Percentiles rank a stretch among this genome's conserved stretches.
Evolutionary conservation across 306 rosid species (phyloP).

Genomic region (Gleditsia sinensis): DNA sequence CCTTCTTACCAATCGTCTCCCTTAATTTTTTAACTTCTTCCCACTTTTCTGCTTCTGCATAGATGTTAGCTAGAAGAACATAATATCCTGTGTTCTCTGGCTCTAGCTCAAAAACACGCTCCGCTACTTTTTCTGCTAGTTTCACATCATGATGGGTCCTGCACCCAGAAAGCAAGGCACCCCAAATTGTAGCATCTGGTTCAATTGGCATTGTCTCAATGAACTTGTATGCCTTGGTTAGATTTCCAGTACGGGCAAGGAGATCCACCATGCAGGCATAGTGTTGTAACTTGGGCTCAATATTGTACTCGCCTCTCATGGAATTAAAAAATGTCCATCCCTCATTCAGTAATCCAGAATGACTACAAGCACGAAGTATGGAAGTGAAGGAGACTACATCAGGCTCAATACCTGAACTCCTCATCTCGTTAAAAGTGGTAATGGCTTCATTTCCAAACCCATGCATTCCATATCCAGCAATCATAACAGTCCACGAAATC

Average conservation of each 20-base stretch:
- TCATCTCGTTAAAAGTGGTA: constrained; percentile 57
- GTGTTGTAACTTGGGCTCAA: constrained; percentile 63
- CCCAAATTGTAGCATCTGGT: constrained; percentile 77
- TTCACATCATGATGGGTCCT: constrained; percentile 67
- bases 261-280: constrained; percentile 82
- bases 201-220: constrained; percentile 60
- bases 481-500: constrained; percentile 71
- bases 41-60: constrained; percentile 81
- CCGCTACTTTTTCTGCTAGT: constrained; percentile 78
- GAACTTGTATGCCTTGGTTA: constrained; percentile 55
- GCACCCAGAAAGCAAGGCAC: constrained; percentile 71
- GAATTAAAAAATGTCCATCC: constrained; percentile 58
- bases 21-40: constrained; percentile 59
- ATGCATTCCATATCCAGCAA: constrained; percentile 78
- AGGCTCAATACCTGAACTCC: constrained; percentile 51
- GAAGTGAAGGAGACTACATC: constrained; percentile 68
- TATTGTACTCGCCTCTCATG: constrained; percentile 49
- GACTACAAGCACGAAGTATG: constrained; percentile 71
- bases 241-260: constrained; percentile 69
- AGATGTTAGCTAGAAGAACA: constrained; percentile 66
- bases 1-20: constrained; percentile 50
- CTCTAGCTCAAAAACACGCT: constrained; percentile 64
- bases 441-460: constrained; percentile 73
- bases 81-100: constrained; percentile 77
- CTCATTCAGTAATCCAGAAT: constrained; percentile 65